These are phyloP conservation scores for Candida sp. DNA, from an alignment of 1,139 yeast genomes.

Conservation along the genomic window DNA sequence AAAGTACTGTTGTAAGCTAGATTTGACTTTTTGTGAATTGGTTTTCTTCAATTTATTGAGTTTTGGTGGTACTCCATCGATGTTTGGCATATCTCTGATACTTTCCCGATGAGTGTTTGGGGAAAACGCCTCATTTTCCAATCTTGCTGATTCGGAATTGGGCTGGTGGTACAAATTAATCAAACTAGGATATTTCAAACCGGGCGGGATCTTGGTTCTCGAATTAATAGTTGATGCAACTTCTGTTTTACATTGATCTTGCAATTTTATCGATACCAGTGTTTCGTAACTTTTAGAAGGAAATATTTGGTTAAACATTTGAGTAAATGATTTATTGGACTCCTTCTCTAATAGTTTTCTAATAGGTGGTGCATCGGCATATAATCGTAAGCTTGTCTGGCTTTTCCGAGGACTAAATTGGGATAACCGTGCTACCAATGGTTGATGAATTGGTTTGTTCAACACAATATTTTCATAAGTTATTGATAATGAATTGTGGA, in stretches of 20 bases:
- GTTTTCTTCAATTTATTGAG: not conserved
- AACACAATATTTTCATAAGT: not conserved
- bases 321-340: not conserved
- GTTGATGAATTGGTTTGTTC: not conserved
- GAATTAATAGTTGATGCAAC: not conserved
- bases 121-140: constrained; percentile 22
- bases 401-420: not conserved
- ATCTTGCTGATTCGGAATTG: constrained; percentile 6
- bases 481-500: not conserved
- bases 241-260: not conserved
- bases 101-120: constrained; percentile 23
- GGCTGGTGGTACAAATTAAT: not conserved
- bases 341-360: not conserved
- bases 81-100: constrained; percentile 19
- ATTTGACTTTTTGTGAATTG: constrained; percentile 1
- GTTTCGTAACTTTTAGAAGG: not conserved
- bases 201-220: not conserved
- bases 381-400: not conserved
- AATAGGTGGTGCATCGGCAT: not conserved
- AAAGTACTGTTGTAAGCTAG: constrained; percentile 1
- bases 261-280: not conserved
- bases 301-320: not conserved
- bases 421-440: not conserved
- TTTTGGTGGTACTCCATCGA: constrained; percentile 12
- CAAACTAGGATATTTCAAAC: not conserved